Evolutionary conservation across 2,329 filamentous ascomycete genomes (phyloP).

Genomic region (Trichoderma asperellum): DNA sequence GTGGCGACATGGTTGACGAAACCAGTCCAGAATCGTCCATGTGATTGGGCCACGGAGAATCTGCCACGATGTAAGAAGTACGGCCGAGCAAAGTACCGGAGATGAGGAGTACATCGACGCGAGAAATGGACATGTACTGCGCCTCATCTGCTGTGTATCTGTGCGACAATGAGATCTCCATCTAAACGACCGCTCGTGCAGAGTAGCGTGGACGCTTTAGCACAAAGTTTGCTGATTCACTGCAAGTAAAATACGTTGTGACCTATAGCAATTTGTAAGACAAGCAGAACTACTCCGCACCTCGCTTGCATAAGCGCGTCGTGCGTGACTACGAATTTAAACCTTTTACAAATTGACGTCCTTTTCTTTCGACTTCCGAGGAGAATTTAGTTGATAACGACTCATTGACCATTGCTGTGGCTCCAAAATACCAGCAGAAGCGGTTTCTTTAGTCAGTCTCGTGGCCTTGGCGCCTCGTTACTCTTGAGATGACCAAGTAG

Average conservation of each 20-base stretch:
- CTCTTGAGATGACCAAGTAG: neutral
- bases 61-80: neutral
- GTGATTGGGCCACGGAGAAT: neutral
- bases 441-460: neutral
- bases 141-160: neutral
- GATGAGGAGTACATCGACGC: neutral
- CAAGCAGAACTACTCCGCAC: neutral
- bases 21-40: neutral
- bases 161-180: neutral
- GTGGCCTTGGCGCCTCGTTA: neutral
- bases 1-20: slow-evolving; percentile 15
- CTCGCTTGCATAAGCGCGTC: neutral
- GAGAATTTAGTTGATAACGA: neutral
- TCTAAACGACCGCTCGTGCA: neutral
- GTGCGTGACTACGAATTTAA: neutral
- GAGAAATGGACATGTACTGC: neutral
- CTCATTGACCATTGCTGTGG: neutral
- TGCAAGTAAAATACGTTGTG: neutral
- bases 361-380: neutral
- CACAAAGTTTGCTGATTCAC: neutral
- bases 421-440: neutral
- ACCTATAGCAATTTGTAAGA: neutral
- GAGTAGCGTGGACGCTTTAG: neutral
- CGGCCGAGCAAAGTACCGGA: neutral
- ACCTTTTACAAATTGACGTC: neutral